Conservation (phyloP, 1,139 yeast species). For the Yueomyces sp. region DNA sequence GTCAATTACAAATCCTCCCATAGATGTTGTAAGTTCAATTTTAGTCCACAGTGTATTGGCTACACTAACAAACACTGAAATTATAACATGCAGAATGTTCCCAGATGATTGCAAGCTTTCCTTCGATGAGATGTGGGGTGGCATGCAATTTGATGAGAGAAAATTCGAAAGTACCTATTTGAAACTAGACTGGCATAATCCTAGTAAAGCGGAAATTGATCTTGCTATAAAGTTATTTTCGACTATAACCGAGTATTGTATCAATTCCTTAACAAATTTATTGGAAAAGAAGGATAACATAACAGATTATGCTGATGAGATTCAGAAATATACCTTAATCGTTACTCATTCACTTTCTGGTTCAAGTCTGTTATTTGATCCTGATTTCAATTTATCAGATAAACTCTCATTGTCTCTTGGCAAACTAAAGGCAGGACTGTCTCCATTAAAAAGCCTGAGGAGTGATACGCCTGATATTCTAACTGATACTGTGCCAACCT, state of each 20-base stretch:
- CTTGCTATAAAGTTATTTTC: slow-evolving; percentile 54
- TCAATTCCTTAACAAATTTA: slow-evolving; percentile 31
- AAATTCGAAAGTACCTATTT: slow-evolving; percentile 34
- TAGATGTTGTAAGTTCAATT: slow-evolving; percentile 30
- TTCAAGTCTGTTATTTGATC: slow-evolving; percentile 63
- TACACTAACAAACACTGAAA: slow-evolving; percentile 47
- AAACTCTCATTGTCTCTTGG: background rate
- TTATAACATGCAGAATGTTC: slow-evolving; percentile 43
- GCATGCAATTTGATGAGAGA: slow-evolving; percentile 41
- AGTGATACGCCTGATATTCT: background rate
- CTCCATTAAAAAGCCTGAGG: background rate
- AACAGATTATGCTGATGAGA: slow-evolving; percentile 30
- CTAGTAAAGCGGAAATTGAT: slow-evolving; percentile 41
- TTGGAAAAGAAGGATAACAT: slow-evolving; percentile 22
- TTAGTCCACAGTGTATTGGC: slow-evolving; percentile 56
- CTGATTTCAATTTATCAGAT: slow-evolving; percentile 30
- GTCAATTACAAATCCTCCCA: slow-evolving; percentile 58
- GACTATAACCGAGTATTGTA: slow-evolving; percentile 33
- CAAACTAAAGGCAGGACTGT: too few relatives aligned
- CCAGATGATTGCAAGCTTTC: slow-evolving; percentile 27
- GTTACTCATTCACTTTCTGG: slow-evolving; percentile 61
- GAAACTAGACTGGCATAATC: slow-evolving; percentile 64
- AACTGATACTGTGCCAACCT: background rate
- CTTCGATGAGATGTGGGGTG: slow-evolving; percentile 58
- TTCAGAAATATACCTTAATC: slow-evolving; percentile 44